phyloP scores from a whole-genome alignment of 306 rosid genomes.

The Aeschynomene evenia region DNA sequence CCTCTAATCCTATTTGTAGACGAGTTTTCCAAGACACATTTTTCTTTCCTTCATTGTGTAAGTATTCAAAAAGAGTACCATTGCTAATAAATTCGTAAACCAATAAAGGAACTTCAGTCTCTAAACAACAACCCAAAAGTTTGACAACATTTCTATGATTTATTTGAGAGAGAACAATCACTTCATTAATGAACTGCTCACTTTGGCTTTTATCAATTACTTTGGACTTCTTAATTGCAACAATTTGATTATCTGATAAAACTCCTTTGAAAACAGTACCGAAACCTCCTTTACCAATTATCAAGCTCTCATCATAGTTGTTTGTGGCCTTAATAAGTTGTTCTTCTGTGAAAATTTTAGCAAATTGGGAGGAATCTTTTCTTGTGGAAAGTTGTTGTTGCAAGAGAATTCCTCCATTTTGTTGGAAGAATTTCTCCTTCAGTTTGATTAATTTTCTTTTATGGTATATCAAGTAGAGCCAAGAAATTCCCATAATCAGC shows the following conservation, averaged over 20 bases:
- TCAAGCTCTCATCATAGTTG: conserved; percentile 22
- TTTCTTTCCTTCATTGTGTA: conserved; percentile 10
- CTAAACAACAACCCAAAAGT: conserved; percentile 54
- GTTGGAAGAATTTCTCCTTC: conserved; percentile 28
- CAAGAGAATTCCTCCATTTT: conserved; percentile 42
- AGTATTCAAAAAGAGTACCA: conserved; percentile 35
- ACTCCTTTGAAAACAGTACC: conserved; percentile 42
- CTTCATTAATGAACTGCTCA: conserved; percentile 47
- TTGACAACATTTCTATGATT: conserved; percentile 48
- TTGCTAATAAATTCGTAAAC: conserved; percentile 49
- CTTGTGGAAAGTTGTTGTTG: conserved; percentile 15
- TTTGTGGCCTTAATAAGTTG: conserved; percentile 47
- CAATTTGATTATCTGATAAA: not conserved
- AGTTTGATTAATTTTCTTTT: conserved; percentile 30
- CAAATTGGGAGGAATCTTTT: not conserved
- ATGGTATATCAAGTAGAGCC: conserved; percentile 3
- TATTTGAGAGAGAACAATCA: conserved; percentile 45
- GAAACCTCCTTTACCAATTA: conserved; percentile 44
- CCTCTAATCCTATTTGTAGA: conserved; percentile 36
- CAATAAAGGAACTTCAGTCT: conserved; percentile 42
- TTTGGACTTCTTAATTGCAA: conserved; percentile 51
- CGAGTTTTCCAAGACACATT: conserved; percentile 34
- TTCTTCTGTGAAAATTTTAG: conserved; percentile 23
- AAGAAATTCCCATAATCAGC: not conserved
- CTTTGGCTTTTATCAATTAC: conserved; percentile 32